phyloP scores from a whole-genome alignment of 1,284 basidiomycete species.

The Mycena citricolor region DNA sequence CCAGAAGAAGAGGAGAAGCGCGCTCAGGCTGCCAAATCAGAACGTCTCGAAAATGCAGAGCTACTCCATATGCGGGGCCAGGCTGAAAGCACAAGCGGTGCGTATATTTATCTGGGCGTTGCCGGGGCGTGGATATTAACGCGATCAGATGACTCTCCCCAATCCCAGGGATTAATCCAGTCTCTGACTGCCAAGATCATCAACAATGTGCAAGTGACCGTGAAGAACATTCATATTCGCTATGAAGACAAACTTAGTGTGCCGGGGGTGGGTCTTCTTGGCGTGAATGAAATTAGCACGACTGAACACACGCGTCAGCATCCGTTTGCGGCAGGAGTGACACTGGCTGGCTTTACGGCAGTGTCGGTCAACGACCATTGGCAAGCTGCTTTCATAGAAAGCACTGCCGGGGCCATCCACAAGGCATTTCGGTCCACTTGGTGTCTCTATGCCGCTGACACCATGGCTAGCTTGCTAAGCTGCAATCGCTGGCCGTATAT shows the following conservation, averaged over 20 bases:
- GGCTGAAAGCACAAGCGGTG: slow-evolving; percentile 37
- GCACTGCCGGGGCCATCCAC: slow-evolving; percentile 85
- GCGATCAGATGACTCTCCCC: slow-evolving; percentile 58
- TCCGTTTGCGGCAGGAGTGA: slow-evolving; percentile 92
- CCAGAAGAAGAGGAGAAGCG: slow-evolving; percentile 85
- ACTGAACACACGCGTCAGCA: slow-evolving; percentile 51
- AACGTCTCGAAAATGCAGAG: slow-evolving; percentile 88
- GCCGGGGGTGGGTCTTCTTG: slow-evolving; percentile 66
- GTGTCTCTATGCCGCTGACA: slow-evolving; percentile 15
- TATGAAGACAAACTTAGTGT: slow-evolving; percentile 96
- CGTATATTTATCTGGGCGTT: not conserved
- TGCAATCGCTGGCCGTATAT: slow-evolving; percentile 90
- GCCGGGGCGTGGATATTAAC: slow-evolving; percentile 11
- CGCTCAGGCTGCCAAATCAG: slow-evolving; percentile 84
- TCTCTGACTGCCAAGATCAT: slow-evolving; percentile 91
- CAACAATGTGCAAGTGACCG: slow-evolving; percentile 95
- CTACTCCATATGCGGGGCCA: slow-evolving; percentile 75
- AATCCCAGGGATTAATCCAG: slow-evolving; percentile 80
- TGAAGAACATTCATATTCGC: slow-evolving; percentile 93
- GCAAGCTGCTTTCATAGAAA: slow-evolving; percentile 95
- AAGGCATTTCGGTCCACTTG: slow-evolving; percentile 54
- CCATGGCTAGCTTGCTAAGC: slow-evolving; percentile 68
- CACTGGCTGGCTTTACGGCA: slow-evolving; percentile 90
- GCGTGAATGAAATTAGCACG: not conserved
- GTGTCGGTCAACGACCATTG: slow-evolving; percentile 92